phyloP scores from a whole-genome alignment of 2,329 filamentous ascomycete genomes.

The Chaetoscypha palmicola region DNA sequence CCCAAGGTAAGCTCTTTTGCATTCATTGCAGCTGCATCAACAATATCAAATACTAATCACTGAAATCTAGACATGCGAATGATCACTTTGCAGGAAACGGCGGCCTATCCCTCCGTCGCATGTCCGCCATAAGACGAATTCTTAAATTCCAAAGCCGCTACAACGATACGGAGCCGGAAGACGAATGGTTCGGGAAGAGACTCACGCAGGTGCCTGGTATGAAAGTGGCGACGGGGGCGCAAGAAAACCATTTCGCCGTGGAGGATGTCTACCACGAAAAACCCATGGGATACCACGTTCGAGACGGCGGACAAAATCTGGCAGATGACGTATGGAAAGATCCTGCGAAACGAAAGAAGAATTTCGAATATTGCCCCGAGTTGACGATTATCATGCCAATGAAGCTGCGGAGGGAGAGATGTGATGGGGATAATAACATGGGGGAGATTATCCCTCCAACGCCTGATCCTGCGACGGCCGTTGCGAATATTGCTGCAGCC shows the following conservation, averaged over 20 bases:
- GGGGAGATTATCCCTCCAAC: constrained; percentile 23
- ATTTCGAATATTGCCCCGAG: constrained; percentile 51
- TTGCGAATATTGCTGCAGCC: no score
- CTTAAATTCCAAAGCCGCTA: constrained; percentile 43
- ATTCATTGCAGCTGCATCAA: no score
- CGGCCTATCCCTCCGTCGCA: constrained; percentile 46
- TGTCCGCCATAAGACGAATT: constrained; percentile 43
- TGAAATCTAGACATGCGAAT: constrained; percentile 30
- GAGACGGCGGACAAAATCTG: constrained; percentile 37
- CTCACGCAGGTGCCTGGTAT: constrained; percentile 41
- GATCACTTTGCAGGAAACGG: constrained; percentile 46
- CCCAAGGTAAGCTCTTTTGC: constrained; percentile 34
- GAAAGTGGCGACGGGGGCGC: constrained; percentile 36
- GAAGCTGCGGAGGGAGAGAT: constrained; percentile 46
- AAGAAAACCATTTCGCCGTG: constrained; percentile 40
- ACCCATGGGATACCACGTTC: constrained; percentile 49
- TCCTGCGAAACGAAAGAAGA: constrained; percentile 36
- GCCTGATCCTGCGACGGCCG: no score
- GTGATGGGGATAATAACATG: constrained; percentile 28
- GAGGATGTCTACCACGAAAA: constrained; percentile 43
- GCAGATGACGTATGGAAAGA: constrained; percentile 42
- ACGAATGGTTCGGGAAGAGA: constrained; percentile 48
- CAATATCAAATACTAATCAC: neutral
- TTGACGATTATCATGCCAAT: constrained; percentile 49
- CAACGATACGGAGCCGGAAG: constrained; percentile 45